A percentile compares a stretch with the other conserved stretches of the same genome.
phyloP scores from a whole-genome alignment of 1,284 basidiomycete genomes.

The Vanrija pseudolonga region DNA sequence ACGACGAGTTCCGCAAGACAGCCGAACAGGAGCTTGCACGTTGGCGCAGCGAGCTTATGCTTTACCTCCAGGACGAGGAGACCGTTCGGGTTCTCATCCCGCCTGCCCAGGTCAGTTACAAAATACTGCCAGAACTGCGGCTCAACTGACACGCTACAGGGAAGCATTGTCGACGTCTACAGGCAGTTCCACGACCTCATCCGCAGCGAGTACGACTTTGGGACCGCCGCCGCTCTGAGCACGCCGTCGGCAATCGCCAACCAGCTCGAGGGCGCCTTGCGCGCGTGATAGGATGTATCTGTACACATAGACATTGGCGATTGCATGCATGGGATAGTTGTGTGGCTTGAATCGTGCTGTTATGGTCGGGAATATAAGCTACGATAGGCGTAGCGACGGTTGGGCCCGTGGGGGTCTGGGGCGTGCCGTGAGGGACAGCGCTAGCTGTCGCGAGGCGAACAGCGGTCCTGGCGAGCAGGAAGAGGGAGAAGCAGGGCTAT shows the following conservation, averaged over 20 bases:
- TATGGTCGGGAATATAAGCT: too few species aligned
- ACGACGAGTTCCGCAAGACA: slow-evolving; percentile 56
- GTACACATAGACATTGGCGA: neutral
- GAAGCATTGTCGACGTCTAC: slow-evolving; percentile 70
- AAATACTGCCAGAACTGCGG: slow-evolving; percentile 6
- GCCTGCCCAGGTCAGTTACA: slow-evolving; percentile 58
- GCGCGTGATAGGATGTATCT: neutral
- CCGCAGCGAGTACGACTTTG: slow-evolving; percentile 51
- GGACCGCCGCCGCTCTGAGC: slow-evolving; percentile 44
- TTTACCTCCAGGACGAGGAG: slow-evolving; percentile 74
- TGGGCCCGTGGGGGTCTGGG: neutral
- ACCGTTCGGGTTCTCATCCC: slow-evolving; percentile 71
- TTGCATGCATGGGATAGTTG: neutral
- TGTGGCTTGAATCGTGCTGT: neutral
- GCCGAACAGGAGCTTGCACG: slow-evolving; percentile 56
- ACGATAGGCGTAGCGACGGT: neutral
- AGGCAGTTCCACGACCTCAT: slow-evolving; percentile 60
- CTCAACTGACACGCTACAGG: slow-evolving; percentile 21
- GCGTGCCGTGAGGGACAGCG: neutral
- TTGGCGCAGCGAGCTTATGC: slow-evolving; percentile 57
- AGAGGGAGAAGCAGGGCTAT: neutral
- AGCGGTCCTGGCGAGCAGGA: neutral
- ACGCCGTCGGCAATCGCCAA: slow-evolving; percentile 41
- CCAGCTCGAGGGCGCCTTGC: slow-evolving; percentile 5
- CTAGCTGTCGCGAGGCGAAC: neutral